Percentiles rank a stretch among this genome's conserved stretches.
Conservation (phyloP, 164 flowering plant species). For the Piper betle region DNA sequence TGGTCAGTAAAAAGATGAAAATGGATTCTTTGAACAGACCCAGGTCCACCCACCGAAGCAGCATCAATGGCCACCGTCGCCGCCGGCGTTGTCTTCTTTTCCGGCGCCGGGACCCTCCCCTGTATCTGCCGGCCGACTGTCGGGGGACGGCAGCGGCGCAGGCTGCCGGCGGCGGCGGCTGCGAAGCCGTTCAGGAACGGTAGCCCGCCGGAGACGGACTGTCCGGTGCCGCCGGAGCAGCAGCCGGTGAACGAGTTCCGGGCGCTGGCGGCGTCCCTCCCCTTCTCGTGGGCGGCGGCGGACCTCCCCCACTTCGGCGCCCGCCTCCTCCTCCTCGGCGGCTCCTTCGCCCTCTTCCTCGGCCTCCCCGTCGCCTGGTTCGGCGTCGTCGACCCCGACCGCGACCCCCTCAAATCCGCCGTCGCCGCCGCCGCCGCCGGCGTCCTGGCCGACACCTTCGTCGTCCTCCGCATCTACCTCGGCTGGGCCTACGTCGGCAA, state of each 20-base stretch:
- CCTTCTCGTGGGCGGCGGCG: conserved; percentile 76
- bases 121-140: too few species aligned
- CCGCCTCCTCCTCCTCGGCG: conserved; percentile 43
- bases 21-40: too few species aligned
- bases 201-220: conserved; percentile 40
- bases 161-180: conserved; percentile 1
- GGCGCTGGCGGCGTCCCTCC: conserved; percentile 46
- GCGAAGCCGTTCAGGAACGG: conserved; percentile 28
- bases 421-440: conserved; percentile 62
- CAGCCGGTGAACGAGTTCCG: conserved; percentile 83
- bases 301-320: conserved; percentile 36
- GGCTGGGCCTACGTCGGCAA: conserved; percentile 99
- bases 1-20: too few species aligned
- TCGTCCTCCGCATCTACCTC: conserved; percentile 81
- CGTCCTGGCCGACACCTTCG: conserved; percentile 46
- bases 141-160: neutral
- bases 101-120: too few species aligned
- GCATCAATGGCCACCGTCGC: too few species aligned
- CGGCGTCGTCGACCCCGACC: conserved; percentile 40
- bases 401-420: conserved; percentile 36
- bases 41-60: too few species aligned
- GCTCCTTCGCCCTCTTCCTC: conserved; percentile 45
- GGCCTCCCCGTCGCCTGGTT: conserved; percentile 82
- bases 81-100: too few species aligned
- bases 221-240: conserved; percentile 89